Conservation (phyloP, 345 rosid genomes). For the Brassica cretica region DNA sequence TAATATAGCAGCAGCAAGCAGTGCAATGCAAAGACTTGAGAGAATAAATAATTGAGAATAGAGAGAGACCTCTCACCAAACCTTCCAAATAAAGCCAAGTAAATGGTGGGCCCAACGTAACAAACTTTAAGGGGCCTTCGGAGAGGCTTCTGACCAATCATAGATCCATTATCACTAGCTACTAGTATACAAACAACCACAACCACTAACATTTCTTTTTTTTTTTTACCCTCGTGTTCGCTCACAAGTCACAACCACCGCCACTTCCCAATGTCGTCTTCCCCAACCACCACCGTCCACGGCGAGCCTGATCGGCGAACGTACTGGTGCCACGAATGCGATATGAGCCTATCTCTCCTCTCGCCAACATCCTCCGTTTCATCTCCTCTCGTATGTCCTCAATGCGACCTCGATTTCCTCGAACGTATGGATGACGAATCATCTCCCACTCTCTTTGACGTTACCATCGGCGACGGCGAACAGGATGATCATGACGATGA, state of each 20-base stretch:
- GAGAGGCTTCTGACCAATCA: conserved; percentile 15
- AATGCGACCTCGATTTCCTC: conserved; percentile 48
- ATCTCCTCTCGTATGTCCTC: conserved; percentile 44
- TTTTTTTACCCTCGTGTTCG: background rate
- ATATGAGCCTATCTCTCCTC: conserved; percentile 52
- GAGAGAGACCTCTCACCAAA: conserved; percentile 33
- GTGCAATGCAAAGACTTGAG: background rate
- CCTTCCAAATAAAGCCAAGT: conserved; percentile 36
- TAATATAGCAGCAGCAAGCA: background rate
- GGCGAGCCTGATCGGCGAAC: conserved; percentile 38
- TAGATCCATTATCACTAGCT: conserved; percentile 27
- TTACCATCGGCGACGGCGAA: conserved; percentile 29
- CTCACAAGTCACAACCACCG: conserved; percentile 27
- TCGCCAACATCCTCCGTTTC: conserved; percentile 28
- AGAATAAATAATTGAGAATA: background rate
- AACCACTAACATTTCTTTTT: conserved; percentile 22
- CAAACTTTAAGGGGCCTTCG: background rate
- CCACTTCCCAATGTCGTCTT: conserved; percentile 32
- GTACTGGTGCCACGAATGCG: conserved; percentile 70
- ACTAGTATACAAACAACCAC: background rate
- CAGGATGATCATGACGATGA: background rate
- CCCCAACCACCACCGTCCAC: conserved; percentile 26
- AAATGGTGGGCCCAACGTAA: conserved; percentile 29
- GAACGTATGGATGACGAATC: conserved; percentile 42
- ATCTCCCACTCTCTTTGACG: conserved; percentile 32